Percentiles rank a stretch among this genome's conserved stretches.
Conservation (phyloP, 805 yeast genomes). For the Myxozyma lipomycoides region DNA sequence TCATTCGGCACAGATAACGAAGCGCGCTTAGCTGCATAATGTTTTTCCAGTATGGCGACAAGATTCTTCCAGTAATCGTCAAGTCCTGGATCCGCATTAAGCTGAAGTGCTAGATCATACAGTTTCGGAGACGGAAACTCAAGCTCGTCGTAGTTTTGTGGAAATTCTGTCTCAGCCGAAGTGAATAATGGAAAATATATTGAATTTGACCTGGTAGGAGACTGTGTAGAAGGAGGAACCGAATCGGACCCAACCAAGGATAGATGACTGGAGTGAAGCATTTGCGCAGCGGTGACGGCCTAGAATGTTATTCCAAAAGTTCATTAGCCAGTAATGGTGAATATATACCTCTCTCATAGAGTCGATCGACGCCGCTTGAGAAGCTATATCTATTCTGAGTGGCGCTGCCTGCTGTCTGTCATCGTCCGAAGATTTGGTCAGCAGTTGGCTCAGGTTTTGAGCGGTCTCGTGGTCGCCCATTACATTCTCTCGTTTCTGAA, state of each 20-base stretch:
- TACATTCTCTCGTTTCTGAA: too few relatives aligned
- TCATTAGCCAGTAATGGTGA: too few relatives aligned
- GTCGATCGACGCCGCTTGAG: constrained; percentile 8
- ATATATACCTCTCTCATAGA: constrained; percentile 16
- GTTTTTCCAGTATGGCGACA: constrained; percentile 28
- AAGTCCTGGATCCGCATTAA: constrained; percentile 28
- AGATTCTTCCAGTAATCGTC: constrained; percentile 33
- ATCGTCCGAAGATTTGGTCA: not conserved
- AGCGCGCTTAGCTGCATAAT: constrained; percentile 33
- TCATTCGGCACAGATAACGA: constrained; percentile 35
- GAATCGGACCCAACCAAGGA: not conserved
- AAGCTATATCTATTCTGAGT: constrained; percentile 4
- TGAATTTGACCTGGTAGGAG: not conserved
- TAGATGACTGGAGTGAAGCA: not conserved
- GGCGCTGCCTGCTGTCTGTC: not conserved
- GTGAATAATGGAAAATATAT: constrained; percentile 1
- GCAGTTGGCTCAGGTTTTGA: too few relatives aligned
- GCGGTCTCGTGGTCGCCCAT: too few relatives aligned
- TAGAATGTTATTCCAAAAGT: not conserved
- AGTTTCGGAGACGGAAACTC: constrained; percentile 26
- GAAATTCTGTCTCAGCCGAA: constrained; percentile 6
- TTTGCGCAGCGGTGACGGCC: constrained; percentile 24
- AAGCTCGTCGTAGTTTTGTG: constrained; percentile 5
- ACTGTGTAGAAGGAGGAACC: not conserved
- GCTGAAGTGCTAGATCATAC: constrained; percentile 20